Evolutionary conservation across 2,329 filamentous ascomycete genomes (phyloP), one percentile per base, ranked within the genome.

Genomic region (Knoxdaviesia capensis): DNA sequence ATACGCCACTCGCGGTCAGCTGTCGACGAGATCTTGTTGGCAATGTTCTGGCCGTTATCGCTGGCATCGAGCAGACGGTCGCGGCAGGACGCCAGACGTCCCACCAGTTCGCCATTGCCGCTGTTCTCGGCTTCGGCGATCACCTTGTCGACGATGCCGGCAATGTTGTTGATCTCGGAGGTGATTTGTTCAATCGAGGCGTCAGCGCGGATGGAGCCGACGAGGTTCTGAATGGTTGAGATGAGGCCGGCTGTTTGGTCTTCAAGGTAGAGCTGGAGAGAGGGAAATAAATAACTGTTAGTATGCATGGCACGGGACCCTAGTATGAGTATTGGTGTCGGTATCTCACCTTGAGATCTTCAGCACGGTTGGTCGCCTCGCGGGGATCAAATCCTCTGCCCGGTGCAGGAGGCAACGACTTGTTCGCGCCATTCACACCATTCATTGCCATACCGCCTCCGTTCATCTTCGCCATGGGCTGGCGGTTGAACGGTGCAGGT

Each of bases 231-330:
- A 48, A 92, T 86, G 38, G 76, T 81, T 49, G 84, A 75, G 30
- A 90, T 78, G 45, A 93, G 68, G 3, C 76, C 63, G 41, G 82
- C 80, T 7, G 80, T 87, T 56, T 90, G 82, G 53, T 87, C 81
- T 53, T 90, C 81, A 34, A 92, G 71, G 54, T 85, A 87, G 45
- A 82, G 71, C 73, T 80, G 47, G 41, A 36, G 39, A 20, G 11
- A 31, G 29, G 33, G 32, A 33, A 10, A 34, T 36, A 44, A 31
- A 36, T 28, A 39, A 38, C 49, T 42, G 51, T 53, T 48, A 53
- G 46, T 40, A 39, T 36, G 37, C 9, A 9, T 35, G 9, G 3
- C 8, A 35, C 8, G 3, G 3, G 34, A 20, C 3, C 20, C 20
- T 20, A 20, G 3, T 2, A 20, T 20, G 20, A 20, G 20, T 20